phyloP scores from a whole-genome alignment of 805 yeast species.

The Yarrowia deformans region DNA sequence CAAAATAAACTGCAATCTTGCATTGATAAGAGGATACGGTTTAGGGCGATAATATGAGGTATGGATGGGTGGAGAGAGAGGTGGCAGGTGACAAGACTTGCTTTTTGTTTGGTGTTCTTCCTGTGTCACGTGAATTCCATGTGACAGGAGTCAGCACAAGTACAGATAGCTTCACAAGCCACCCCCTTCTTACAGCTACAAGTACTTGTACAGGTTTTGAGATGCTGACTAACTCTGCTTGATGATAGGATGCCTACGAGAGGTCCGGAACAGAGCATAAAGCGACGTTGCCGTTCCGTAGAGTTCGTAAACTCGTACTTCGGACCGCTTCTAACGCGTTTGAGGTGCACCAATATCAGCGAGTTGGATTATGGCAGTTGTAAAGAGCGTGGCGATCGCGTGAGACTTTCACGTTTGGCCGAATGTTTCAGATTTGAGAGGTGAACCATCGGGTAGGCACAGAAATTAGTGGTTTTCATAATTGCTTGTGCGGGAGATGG shows the following conservation, averaged over 20 bases:
- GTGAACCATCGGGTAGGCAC: background rate
- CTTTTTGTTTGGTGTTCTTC: no score
- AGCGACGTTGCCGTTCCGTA: background rate
- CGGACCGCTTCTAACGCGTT: background rate
- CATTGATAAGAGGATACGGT: constrained; percentile 14
- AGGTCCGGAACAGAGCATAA: background rate
- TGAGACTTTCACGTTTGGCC: constrained; percentile 11
- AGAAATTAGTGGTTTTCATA: background rate
- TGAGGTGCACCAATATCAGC: background rate
- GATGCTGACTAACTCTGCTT: no score
- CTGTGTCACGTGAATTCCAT: no score
- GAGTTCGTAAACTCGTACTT: background rate
- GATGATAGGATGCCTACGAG: no score
- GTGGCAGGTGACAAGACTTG: no score
- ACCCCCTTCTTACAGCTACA: no score
- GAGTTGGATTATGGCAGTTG: no score
- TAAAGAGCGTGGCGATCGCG: background rate
- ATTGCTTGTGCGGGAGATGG: background rate
- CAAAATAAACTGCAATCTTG: constrained; percentile 5
- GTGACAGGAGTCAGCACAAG: no score
- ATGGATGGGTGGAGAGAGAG: background rate
- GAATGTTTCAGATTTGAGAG: background rate
- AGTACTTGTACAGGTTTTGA: no score
- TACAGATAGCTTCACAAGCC: no score
- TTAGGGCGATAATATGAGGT: background rate